Conservation (phyloP, 73 alveolate genomes). For the Uronychia setigera region DNA sequence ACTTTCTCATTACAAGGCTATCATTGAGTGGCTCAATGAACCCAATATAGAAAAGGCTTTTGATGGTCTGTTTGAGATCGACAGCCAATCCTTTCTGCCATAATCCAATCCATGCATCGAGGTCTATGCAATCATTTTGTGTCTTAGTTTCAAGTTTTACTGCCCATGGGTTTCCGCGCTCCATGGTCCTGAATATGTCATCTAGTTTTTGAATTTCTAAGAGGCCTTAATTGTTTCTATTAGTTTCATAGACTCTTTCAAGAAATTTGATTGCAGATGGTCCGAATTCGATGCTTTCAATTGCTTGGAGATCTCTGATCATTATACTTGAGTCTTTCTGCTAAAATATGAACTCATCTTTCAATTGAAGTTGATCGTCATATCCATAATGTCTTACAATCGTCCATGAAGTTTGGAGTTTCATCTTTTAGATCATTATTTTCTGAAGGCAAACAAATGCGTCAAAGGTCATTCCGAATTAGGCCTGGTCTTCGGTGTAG, state of each 20-base stretch:
- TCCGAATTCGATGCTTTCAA: constrained; percentile 50
- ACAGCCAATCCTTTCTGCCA: constrained; percentile 39
- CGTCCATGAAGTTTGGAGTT: constrained; percentile 66
- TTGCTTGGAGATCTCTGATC: background rate
- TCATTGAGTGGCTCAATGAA: constrained; percentile 8
- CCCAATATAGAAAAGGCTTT: constrained; percentile 38
- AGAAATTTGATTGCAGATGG: constrained; percentile 31
- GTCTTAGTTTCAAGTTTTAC: constrained; percentile 8
- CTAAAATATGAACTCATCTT: constrained; percentile 1
- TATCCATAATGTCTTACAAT: constrained; percentile 59
- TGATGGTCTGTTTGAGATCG: constrained; percentile 16
- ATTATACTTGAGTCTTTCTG: constrained; percentile 19
- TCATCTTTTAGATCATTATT: constrained; percentile 57
- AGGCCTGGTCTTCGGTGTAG: constrained; percentile 17
- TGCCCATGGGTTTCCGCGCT: constrained; percentile 40
- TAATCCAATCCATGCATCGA: constrained; percentile 48
- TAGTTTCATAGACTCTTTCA: constrained; percentile 15
- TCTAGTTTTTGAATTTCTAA: constrained; percentile 25
- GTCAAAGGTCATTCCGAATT: constrained; percentile 55
- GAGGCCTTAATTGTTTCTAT: background rate
- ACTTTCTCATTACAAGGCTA: constrained; percentile 6
- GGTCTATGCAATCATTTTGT: constrained; percentile 15
- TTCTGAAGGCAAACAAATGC: constrained; percentile 55
- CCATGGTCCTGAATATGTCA: constrained; percentile 28
- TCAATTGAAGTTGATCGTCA: constrained; percentile 39